phyloP scores from a whole-genome alignment of 305 asterid genomes.

The Fraxinus dipetala region DNA sequence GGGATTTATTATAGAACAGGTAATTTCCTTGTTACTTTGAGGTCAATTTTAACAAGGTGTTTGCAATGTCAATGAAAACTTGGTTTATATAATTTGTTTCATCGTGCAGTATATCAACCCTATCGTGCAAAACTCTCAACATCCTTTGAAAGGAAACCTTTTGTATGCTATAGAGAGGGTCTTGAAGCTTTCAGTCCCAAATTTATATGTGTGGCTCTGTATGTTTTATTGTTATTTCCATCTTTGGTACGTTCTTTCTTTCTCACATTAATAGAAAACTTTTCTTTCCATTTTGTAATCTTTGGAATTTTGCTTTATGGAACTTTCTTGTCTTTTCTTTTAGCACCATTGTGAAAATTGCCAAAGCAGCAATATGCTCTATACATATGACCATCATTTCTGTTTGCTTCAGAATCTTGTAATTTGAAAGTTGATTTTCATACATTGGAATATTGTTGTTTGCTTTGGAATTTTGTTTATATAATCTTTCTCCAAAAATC shows the following conservation, averaged over 20 bases:
- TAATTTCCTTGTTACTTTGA: constrained; percentile 25
- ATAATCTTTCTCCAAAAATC: constrained; percentile 1
- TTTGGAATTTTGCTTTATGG: constrained; percentile 3
- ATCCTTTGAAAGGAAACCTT: constrained; percentile 88
- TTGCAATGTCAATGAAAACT: constrained; percentile 4
- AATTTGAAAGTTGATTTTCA: background rate
- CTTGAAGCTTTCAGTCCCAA: constrained; percentile 98
- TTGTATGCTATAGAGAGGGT: constrained; percentile 89
- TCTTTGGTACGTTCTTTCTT: constrained; percentile 71
- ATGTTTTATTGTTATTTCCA: constrained; percentile 95
- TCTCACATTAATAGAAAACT: constrained; percentile 9
- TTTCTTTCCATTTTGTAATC: constrained; percentile 8
- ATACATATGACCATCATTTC: constrained; percentile 1
- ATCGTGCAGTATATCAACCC: constrained; percentile 91
- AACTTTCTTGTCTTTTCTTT: background rate
- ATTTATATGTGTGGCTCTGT: constrained; percentile 98
- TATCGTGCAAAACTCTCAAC: constrained; percentile 85
- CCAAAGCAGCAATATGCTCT: constrained; percentile 14
- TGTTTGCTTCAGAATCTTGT: constrained; percentile 11
- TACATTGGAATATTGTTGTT: background rate
- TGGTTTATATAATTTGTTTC: constrained; percentile 33
- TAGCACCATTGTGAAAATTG: background rate
- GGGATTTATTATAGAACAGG: constrained; percentile 71
- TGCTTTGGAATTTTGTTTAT: constrained; percentile 20
- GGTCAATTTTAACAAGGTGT: constrained; percentile 24